phyloP scores from a whole-genome alignment of 345 rosid genomes.

The Lumnitzera racemosa region DNA sequence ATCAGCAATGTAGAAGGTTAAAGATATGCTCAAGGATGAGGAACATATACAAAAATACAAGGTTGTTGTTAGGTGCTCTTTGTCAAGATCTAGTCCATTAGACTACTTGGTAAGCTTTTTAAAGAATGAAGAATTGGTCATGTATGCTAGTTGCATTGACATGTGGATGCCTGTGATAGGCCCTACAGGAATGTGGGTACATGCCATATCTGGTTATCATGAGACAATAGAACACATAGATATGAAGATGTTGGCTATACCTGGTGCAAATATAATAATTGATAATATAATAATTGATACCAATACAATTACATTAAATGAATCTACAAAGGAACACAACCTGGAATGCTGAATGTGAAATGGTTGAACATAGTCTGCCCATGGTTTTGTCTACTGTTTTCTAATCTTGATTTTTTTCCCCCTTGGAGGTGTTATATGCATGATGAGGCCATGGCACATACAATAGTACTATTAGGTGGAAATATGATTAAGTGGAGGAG shows the following conservation, averaged over 20 bases:
- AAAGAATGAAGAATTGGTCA: conserved; percentile 21
- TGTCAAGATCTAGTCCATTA: conserved; percentile 59
- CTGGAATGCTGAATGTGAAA: neutral
- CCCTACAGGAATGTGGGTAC: conserved; percentile 10
- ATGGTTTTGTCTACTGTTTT: conserved; percentile 3
- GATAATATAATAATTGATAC: neutral
- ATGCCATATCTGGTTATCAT: conserved; percentile 9
- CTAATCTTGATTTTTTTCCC: neutral
- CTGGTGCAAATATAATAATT: neutral
- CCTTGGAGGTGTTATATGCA: neutral
- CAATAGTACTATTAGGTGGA: too few species aligned
- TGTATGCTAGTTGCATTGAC: conserved; percentile 21
- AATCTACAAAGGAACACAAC: conserved; percentile 11
- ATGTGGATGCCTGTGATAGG: conserved; percentile 25
- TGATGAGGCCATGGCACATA: too few species aligned
- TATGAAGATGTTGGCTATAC: conserved; percentile 2
- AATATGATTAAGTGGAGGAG: too few species aligned
- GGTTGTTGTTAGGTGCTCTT: conserved; percentile 59
- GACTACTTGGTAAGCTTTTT: conserved; percentile 24
- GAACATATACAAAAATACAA: conserved; percentile 69
- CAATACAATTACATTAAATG: conserved; percentile 4
- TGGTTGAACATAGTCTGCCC: neutral
- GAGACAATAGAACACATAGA: neutral
- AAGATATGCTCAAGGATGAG: conserved; percentile 32
- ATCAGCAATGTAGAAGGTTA: conserved; percentile 39